Conservation (phyloP, 2,329 filamentous ascomycete genomes). For the Lachnum nothofagi region DNA sequence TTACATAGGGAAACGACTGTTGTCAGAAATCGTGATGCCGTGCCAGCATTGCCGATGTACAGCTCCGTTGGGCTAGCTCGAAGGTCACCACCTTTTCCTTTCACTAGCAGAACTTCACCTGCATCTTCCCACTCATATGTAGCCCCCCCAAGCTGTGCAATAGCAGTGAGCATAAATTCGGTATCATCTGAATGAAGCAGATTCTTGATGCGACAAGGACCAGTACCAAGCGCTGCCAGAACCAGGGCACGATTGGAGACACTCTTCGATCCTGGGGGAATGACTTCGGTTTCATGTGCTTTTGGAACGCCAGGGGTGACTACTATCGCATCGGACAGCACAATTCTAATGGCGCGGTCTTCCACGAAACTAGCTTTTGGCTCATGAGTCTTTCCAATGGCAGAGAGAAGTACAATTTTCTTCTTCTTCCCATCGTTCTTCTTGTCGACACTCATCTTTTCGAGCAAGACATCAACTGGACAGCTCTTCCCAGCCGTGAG, state of each 20-base stretch:
- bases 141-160: constrained; percentile 76
- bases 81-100: constrained; percentile 83
- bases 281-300: constrained; percentile 65
- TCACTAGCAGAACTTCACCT: constrained; percentile 83
- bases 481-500: constrained; percentile 83
- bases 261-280: constrained; percentile 92
- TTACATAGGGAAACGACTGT: constrained; percentile 82
- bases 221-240: constrained; percentile 83
- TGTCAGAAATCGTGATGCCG: constrained; percentile 89
- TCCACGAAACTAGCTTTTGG: constrained; percentile 83
- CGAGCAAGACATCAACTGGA: constrained; percentile 75
- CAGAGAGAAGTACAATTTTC: constrained; percentile 88
- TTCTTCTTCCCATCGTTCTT: constrained; percentile 95
- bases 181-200: constrained; percentile 94
- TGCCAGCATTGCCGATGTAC: constrained; percentile 94
- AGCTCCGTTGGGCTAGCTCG: constrained; percentile 70
- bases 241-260: constrained; percentile 93
- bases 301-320: constrained; percentile 68
- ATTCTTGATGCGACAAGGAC: constrained; percentile 83
- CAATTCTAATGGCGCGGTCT: constrained; percentile 75
- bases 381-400: constrained; percentile 84
- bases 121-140: constrained; percentile 91
- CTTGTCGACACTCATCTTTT: constrained; percentile 97
- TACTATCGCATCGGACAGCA: constrained; percentile 73
- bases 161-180: constrained; percentile 93